Evolutionary conservation across 1,284 basidiomycete species (phyloP).

Genomic region (Kalmanozyma brasiliensis): DNA sequence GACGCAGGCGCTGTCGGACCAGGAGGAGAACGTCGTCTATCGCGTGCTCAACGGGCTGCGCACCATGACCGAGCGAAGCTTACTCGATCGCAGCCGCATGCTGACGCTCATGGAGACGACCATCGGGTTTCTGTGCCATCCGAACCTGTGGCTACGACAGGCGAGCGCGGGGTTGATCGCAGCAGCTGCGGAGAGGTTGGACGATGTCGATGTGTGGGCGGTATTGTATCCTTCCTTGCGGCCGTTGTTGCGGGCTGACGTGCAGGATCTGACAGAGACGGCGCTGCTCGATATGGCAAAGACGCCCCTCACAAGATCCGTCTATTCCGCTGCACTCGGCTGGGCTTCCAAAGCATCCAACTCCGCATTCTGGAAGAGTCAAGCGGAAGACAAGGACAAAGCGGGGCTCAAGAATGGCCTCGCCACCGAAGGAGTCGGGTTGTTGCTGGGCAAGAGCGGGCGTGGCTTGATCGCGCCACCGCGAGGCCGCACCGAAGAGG

Average conservation of each 20-base stretch:
- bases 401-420: conserved; percentile 53
- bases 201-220: conserved; percentile 83
- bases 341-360: conserved; percentile 78
- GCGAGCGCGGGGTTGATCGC: conserved; percentile 86
- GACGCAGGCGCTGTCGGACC: conserved; percentile 84
- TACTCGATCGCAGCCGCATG: conserved; percentile 90
- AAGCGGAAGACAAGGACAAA: conserved; percentile 24
- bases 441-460: conserved; percentile 48
- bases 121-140: conserved; percentile 90
- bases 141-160: conserved; percentile 97
- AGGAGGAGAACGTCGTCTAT: conserved; percentile 91
- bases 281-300: conserved; percentile 80
- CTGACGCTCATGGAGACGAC: conserved; percentile 91
- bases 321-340: conserved; percentile 84
- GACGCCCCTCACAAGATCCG: conserved; percentile 76
- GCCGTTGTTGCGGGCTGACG: conserved; percentile 84
- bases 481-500: conserved; percentile 71
- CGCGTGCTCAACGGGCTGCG: conserved; percentile 86
- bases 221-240: conserved; percentile 91
- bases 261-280: conserved; percentile 80
- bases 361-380: conserved; percentile 56
- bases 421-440: conserved; percentile 49
- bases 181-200: conserved; percentile 79
- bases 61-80: conserved; percentile 82
- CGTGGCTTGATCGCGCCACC: conserved; percentile 27